Evolutionary conservation across 2,329 filamentous ascomycete genomes (phyloP).

Genomic region (Dactylella cylindrospora): DNA sequence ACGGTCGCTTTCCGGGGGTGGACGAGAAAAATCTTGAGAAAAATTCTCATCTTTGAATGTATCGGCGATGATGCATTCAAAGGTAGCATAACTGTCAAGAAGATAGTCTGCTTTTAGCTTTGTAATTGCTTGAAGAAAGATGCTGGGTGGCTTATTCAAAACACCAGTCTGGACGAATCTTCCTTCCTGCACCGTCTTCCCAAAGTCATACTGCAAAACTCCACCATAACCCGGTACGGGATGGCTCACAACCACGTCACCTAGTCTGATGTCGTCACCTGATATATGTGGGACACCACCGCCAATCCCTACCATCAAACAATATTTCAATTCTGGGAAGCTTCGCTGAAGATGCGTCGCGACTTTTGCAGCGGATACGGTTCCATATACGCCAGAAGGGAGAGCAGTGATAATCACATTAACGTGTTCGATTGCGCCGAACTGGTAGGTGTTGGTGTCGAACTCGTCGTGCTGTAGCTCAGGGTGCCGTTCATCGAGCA

Average conservation of each 20-base stretch:
- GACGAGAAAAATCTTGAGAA: background rate
- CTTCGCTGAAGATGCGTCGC: slow-evolving; percentile 38
- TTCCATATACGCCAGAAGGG: slow-evolving; percentile 33
- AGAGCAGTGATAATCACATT: slow-evolving; percentile 46
- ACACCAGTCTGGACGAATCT: background rate
- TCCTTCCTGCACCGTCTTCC: slow-evolving; percentile 7
- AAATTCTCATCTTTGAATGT: background rate
- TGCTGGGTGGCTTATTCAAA: background rate
- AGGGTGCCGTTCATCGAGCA: slow-evolving; percentile 35
- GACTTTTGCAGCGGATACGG: slow-evolving; percentile 29
- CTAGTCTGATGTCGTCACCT: slow-evolving; percentile 29
- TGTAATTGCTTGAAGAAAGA: background rate
- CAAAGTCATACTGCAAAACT: slow-evolving; percentile 11
- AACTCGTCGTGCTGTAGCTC: background rate
- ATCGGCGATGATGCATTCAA: background rate
- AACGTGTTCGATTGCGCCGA: slow-evolving; percentile 29
- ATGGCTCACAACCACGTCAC: slow-evolving; percentile 30
- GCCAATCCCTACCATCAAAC: slow-evolving; percentile 46
- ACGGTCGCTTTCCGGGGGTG: background rate
- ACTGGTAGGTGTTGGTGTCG: slow-evolving; percentile 38
- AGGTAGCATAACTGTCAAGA: background rate
- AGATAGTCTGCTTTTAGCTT: background rate
- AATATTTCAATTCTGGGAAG: slow-evolving; percentile 18
- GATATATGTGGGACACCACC: slow-evolving; percentile 40
- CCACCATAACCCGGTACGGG: background rate